These are phyloP conservation scores for Trichosporon sp. DNA, from an alignment of 1,284 basidiomycete species.

Conservation along the genomic window DNA sequence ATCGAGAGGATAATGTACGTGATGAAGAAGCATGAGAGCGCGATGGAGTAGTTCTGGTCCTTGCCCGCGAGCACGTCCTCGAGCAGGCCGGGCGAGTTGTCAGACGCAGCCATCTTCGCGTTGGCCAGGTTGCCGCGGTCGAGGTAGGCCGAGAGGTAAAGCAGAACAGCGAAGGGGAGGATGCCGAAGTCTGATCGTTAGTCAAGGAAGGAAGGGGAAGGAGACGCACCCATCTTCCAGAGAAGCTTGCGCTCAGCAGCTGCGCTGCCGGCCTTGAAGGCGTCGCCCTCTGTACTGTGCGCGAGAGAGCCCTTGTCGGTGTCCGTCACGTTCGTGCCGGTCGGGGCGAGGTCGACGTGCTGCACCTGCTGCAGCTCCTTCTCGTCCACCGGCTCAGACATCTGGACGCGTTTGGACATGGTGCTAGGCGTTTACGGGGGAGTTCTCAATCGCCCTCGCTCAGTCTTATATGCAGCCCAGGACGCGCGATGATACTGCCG, in stretches of 20 bases:
- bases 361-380: conserved; percentile 1
- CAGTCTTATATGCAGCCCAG: background rate
- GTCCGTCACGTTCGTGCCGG: conserved; percentile 18
- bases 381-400: conserved; percentile 5
- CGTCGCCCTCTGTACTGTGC: conserved; percentile 30
- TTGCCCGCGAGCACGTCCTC: conserved; percentile 33
- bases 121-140: conserved; percentile 49
- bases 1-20: conserved; percentile 48
- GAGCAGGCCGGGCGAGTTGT: conserved; percentile 32
- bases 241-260: conserved; percentile 41
- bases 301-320: conserved; percentile 37
- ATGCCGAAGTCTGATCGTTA: conserved; percentile 40
- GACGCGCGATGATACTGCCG: background rate
- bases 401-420: conserved; percentile 9
- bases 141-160: conserved; percentile 52
- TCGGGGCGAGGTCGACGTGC: conserved; percentile 6
- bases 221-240: conserved; percentile 40
- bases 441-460: background rate
- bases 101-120: conserved; percentile 33
- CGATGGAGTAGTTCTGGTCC: conserved; percentile 49
- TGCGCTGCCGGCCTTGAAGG: conserved; percentile 25
- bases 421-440: background rate
- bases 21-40: conserved; percentile 48
- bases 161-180: conserved; percentile 49
- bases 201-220: background rate